Evolutionary conservation across 228 moss, liverwort and hornwort species (phyloP).

Genomic region (Sphagnum fallax): DNA sequence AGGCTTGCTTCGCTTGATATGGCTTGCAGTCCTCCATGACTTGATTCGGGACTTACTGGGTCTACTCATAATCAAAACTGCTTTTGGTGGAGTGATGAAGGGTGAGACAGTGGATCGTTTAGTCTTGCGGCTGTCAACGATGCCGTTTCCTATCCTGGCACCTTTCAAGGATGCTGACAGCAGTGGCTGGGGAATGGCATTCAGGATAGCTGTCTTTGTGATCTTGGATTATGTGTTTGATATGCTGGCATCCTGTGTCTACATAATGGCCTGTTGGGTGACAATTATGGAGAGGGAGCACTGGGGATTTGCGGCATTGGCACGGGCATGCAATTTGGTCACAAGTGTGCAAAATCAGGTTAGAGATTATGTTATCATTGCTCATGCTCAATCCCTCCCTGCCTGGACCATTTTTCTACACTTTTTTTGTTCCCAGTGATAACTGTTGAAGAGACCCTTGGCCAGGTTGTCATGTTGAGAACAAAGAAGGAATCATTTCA

Average conservation of each 20-base stretch:
- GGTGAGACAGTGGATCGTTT: slow-evolving; percentile 37
- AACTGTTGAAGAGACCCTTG: too few species aligned
- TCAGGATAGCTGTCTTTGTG: slow-evolving; percentile 41
- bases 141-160: slow-evolving; percentile 52
- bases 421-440: too few species aligned
- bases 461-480: too few species aligned
- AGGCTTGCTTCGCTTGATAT: slow-evolving; percentile 41
- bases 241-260: slow-evolving; percentile 33
- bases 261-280: slow-evolving; percentile 54
- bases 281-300: slow-evolving; percentile 52
- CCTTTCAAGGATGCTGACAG: slow-evolving; percentile 50
- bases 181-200: slow-evolving; percentile 27
- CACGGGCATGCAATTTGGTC: slow-evolving; percentile 43
- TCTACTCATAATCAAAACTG: slow-evolving; percentile 39
- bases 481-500: too few species aligned
- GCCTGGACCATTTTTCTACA: too few species aligned
- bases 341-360: slow-evolving; percentile 42
- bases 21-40: slow-evolving; percentile 48
- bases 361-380: background rate
- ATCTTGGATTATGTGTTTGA: slow-evolving; percentile 37
- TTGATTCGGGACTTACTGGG: slow-evolving; percentile 40
- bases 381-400: too few species aligned
- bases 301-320: slow-evolving; percentile 51
- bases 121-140: slow-evolving; percentile 39
- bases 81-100: slow-evolving; percentile 33